These are phyloP conservation scores for Tritrichomonas foetus DNA, from an alignment of 208 protist genomes.

Conservation along the genomic window DNA sequence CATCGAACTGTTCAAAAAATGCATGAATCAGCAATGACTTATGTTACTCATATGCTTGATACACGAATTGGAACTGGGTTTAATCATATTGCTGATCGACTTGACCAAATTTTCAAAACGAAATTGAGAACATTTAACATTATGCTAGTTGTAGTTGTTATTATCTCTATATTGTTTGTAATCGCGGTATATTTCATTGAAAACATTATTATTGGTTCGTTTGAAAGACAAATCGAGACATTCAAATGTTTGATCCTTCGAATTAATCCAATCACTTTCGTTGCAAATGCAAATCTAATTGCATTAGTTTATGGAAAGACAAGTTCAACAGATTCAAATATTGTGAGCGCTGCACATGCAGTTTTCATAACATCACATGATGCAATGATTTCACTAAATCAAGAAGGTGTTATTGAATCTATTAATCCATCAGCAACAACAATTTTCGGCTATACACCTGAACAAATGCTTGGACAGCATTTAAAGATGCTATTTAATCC, in stretches of 20 bases:
- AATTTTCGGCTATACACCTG: slow-evolving; percentile 5
- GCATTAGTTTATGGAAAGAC: not conserved
- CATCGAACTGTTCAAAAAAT: not conserved
- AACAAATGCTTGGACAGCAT: slow-evolving; percentile 23
- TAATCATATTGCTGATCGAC: not conserved
- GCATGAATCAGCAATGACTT: too few species aligned
- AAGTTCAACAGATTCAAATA: not conserved
- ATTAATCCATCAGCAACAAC: not conserved
- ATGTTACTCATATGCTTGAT: not conserved
- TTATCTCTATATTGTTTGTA: not conserved
- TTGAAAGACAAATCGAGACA: too few species aligned
- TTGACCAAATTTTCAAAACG: not conserved
- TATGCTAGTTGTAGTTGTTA: not conserved
- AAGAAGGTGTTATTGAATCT: not conserved
- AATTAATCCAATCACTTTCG: slow-evolving; percentile 13
- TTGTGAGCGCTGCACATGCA: not conserved
- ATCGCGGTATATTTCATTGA: not conserved
- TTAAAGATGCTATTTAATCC: not conserved
- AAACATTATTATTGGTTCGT: not conserved
- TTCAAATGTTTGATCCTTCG: not conserved
- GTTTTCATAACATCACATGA: slow-evolving; percentile 2
- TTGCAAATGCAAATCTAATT: not conserved
- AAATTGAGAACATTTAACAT: not conserved
- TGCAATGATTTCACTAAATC: not conserved
- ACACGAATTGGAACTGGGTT: not conserved